Evolutionary conservation across 2,329 filamentous ascomycete species (phyloP).

Genomic region (Penicillium rolfsii): DNA sequence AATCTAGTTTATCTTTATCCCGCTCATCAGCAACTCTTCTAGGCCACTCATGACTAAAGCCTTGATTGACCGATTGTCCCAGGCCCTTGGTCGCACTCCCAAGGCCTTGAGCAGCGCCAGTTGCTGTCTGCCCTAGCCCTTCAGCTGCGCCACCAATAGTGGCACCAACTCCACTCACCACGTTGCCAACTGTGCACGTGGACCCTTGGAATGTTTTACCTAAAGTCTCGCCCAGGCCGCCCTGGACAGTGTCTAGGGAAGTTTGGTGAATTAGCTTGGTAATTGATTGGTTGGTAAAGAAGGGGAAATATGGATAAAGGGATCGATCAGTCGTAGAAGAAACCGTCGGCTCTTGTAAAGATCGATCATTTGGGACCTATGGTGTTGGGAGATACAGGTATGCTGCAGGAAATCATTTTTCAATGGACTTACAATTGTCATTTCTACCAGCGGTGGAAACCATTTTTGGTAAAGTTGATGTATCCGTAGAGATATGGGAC

Average conservation of each 20-base stretch:
- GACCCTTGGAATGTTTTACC: constrained; percentile 33
- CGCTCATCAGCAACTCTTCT: constrained; percentile 11
- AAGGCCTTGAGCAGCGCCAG: constrained; percentile 27
- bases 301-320: neutral
- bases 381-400: neutral
- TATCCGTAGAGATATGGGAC: neutral
- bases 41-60: constrained; percentile 12
- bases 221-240: constrained; percentile 32
- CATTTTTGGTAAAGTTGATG: constrained; percentile 3
- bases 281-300: neutral
- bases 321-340: neutral
- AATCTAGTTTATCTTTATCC: neutral
- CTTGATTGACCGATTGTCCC: constrained; percentile 30
- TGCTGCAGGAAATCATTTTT: too few species aligned
- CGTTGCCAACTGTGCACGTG: constrained; percentile 27
- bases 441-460: constrained; percentile 12
- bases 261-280: constrained; percentile 1
- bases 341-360: neutral
- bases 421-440: constrained; percentile 8
- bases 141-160: constrained; percentile 31
- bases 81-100: constrained; percentile 31
- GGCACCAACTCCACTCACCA: constrained; percentile 34
- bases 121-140: constrained; percentile 37
- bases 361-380: too few species aligned
- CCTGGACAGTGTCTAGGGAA: constrained; percentile 19